Evolutionary conservation across 1,139 yeast species (phyloP), one percentile per base, ranked within the genome.

Genomic region (Yamadazyma triangularis): DNA sequence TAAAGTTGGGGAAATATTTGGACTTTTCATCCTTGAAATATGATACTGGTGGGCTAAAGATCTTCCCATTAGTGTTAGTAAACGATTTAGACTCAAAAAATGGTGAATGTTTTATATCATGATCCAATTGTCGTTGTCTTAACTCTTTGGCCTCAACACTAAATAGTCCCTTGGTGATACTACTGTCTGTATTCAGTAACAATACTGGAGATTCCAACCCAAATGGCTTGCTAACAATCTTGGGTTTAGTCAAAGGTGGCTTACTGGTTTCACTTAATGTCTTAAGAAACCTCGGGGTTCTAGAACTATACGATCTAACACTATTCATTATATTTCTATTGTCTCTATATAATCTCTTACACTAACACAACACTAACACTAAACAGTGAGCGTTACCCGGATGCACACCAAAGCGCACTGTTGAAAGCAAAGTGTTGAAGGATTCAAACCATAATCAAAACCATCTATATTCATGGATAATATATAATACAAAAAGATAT

Each of bases 41-140:
- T 1, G 89, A 76, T 9, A 72, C 64, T 1, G 97, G 97, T 0
- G 95, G 78, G 12, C 73, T 64, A 60, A 88, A 91, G 42, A 88
- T 69, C 58, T 88, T 87, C 22, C 97, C 97, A 26, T 79, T 75
- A 3, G 93, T 84, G 44, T 81, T 81, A 31, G 82, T 67, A 52
- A 79, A 89, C 1, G 85, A 79, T 48, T 85, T 82, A 43, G 87
- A 70, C 44, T 88, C 95, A 46, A 82, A 81, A 65, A 87, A 79
- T 15, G 93, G 88, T n/a, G 95, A 84, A 48, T 82, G 86, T 23
- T 85, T 77, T 42, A 88, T 73, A 53, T 88, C 96, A 37, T 77
- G 72, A 47, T 85, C 88, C 37, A 85, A 60, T 38, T 63, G 59
- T 39, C 56, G 51, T 35, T 64, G 70, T 68, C 87, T 57, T 54